Conservation (phyloP, 2,329 filamentous ascomycete species). For the Curvularia eragrostidis region DNA sequence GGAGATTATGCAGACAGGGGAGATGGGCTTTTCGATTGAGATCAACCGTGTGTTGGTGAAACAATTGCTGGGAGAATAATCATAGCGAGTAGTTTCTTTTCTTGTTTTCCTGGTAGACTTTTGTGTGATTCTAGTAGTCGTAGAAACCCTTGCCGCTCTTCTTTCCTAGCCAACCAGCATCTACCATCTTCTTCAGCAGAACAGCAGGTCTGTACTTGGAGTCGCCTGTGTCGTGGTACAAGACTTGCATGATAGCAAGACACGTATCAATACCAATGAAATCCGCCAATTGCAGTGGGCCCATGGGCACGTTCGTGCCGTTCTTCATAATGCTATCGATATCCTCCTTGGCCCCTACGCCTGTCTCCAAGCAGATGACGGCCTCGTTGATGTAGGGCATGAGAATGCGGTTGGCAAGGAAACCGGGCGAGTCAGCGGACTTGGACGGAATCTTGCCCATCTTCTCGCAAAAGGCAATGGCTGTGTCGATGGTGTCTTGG, state of each 20-base stretch:
- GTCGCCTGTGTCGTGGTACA: conserved; percentile 90
- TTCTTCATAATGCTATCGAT: conserved; percentile 99
- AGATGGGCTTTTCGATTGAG: background rate
- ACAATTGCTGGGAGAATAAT: background rate
- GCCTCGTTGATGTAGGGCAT: conserved; percentile 99
- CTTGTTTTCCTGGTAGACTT: background rate
- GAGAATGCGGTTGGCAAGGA: conserved; percentile 93
- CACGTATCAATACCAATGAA: conserved; percentile 98
- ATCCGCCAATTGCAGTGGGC: conserved; percentile 88
- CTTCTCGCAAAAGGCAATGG: conserved; percentile 82
- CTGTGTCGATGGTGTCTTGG: conserved; percentile 77
- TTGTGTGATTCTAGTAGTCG: conserved; percentile 63
- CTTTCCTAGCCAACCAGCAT: conserved; percentile 97
- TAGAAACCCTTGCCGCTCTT: conserved; percentile 98
- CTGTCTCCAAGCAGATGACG: conserved; percentile 92
- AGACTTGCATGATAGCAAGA: conserved; percentile 93
- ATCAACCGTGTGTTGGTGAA: background rate
- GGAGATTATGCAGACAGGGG: background rate
- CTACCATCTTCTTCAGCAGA: conserved; percentile 91
- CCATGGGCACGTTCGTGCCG: conserved; percentile 98
- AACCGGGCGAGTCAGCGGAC: conserved; percentile 89
- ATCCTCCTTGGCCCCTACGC: conserved; percentile 84
- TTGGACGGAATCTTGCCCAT: conserved; percentile 94
- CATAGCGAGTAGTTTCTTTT: background rate
- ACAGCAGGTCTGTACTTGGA: conserved; percentile 94